Evolutionary conservation across 1,139 yeast species (phyloP), one percentile per base, ranked within the genome.

Genomic region (Pichiaceae sp.): DNA sequence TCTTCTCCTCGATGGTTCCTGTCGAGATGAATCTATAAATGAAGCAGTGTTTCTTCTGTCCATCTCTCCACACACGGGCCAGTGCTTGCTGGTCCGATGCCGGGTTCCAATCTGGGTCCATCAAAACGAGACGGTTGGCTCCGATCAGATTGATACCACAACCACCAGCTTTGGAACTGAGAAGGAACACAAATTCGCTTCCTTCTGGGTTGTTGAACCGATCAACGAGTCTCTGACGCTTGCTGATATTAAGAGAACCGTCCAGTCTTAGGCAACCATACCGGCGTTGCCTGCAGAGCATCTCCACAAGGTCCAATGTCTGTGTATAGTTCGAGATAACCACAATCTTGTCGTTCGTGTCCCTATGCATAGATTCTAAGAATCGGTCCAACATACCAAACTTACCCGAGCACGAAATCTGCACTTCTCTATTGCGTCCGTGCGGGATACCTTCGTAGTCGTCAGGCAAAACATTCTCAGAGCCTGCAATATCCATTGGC

Each of bases 81-180:
- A 91, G 67, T 0, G 98, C 98, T 61, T 91, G 98, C 57, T 91
- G 98, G 56, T 91, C 98, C 2, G 96, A 83, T 0, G 98, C 98
- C 0, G 98, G 98, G 52, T 91, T 91, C 98, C 98, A 91, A 59
- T 93, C 98, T 0, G 98, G 98, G 56, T 91, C 99, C 52, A 91
- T 69, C 39, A 91, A 66, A 21, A 91, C 75, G 43, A 91, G 66
- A 43, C 98, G 69, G 51, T 93, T 91, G 8, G 98, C 99, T 8
- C 98, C 98, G 51, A 91, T 91, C 47, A 91, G 70, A 54, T 91
- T 91, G 54, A 91, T 86, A 59, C 99, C 99, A 66, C 98, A 91
- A 0, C 99, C 99, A 48, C 99, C 99, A 1, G 99, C 99, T 58
- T 91, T 93, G 9, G 96, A 85, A 51, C 96, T 86, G 38, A 91